Percentiles rank a stretch among this genome's conserved stretches.
These are phyloP conservation scores for Diaporthe velutina DNA, from an alignment of 2,329 filamentous ascomycete species.

Conservation along the genomic window DNA sequence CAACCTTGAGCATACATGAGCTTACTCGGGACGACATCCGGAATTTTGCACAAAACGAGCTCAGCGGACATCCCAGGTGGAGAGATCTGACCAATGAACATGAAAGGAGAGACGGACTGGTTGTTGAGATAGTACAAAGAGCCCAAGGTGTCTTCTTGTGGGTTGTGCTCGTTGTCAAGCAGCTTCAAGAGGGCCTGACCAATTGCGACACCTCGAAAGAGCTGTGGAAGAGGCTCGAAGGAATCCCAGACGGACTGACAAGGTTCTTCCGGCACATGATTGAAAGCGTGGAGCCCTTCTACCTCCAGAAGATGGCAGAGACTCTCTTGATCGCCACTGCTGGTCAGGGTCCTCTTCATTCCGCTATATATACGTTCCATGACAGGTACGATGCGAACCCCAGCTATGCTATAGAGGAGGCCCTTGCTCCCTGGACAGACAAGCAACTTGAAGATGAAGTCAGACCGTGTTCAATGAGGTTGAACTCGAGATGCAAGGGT, in stretches of 20 bases:
- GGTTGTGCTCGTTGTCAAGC: not conserved
- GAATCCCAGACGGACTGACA: not conserved
- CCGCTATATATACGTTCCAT: not conserved
- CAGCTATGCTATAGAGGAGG: not conserved
- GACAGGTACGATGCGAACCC: not conserved
- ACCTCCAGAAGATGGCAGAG: conserved; percentile 7
- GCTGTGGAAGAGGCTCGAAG: not conserved
- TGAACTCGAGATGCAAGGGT: not conserved
- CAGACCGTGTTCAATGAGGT: not conserved
- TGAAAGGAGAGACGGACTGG: not conserved
- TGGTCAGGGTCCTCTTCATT: conserved; percentile 5
- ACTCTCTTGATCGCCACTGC: not conserved
- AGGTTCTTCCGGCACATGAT: not conserved
- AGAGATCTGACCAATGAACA: not conserved
- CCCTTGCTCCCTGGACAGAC: not conserved
- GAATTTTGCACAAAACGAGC: not conserved
- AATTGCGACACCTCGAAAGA: not conserved
- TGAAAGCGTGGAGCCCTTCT: not conserved
- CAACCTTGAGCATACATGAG: conserved; percentile 8
- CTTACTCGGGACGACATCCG: conserved; percentile 1
- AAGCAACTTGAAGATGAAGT: not conserved
- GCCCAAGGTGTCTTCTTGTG: conserved; percentile 6
- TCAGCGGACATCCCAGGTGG: not conserved
- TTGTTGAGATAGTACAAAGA: conserved; percentile 3
- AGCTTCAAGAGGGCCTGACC: conserved; percentile 1